Evolutionary conservation across 495 filamentous ascomycete species (phyloP).

Genomic region (Chaetomium tenue): DNA sequence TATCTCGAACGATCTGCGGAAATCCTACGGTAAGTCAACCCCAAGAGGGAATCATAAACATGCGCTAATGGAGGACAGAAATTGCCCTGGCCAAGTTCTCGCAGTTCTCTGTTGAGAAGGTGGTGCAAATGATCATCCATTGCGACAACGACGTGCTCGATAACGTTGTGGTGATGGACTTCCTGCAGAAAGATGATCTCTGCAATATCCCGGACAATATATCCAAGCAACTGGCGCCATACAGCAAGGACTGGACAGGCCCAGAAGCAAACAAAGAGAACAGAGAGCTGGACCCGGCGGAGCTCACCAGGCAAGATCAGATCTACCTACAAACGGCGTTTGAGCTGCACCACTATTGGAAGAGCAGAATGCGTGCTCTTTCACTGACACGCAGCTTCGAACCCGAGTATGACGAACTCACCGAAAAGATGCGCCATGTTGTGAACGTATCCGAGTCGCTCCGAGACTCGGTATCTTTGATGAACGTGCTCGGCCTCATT

Average conservation of each 20-base stretch:
- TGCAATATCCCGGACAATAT: constrained; percentile 89
- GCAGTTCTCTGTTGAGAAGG: constrained; percentile 70
- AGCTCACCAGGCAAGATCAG: constrained; percentile 92
- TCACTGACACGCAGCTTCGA: constrained; percentile 82
- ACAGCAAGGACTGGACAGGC: constrained; percentile 94
- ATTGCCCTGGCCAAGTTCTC: constrained; percentile 92
- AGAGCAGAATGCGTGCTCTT: constrained; percentile 89
- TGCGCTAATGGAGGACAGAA: constrained; percentile 49
- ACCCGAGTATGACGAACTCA: constrained; percentile 86
- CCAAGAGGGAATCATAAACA: neutral
- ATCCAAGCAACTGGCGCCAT: constrained; percentile 87
- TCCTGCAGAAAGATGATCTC: constrained; percentile 86
- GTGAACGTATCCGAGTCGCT: constrained; percentile 84
- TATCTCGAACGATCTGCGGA: constrained; percentile 86
- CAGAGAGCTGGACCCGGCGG: constrained; percentile 81
- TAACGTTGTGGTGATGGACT: constrained; percentile 95
- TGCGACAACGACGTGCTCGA: constrained; percentile 91
- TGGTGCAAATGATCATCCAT: constrained; percentile 91
- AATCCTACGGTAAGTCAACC: constrained; percentile 66
- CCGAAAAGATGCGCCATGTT: constrained; percentile 73
- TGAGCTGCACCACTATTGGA: constrained; percentile 98
- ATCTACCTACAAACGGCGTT: constrained; percentile 91
- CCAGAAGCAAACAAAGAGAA: constrained; percentile 74
- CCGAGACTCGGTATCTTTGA: constrained; percentile 83
- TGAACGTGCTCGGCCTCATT: constrained; percentile 94